Evolutionary conservation across 129 eudicot genomes (phyloP).

Genomic region (Dittrichia graveolens): DNA sequence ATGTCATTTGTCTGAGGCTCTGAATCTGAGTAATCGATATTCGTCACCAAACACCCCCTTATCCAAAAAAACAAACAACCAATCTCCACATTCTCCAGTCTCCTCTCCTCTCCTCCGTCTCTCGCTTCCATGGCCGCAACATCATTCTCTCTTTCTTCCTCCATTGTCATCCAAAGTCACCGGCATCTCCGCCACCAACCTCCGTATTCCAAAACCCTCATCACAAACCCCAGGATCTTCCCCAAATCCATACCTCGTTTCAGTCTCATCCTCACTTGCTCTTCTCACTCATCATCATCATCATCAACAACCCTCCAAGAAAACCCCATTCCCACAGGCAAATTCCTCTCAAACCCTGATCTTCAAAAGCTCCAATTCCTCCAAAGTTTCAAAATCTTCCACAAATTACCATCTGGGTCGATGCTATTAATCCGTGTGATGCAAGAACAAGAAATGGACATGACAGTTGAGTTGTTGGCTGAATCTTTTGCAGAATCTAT

Average conservation of each 20-base stretch:
- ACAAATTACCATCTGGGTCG: constrained; percentile 75
- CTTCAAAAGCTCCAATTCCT: constrained; percentile 65
- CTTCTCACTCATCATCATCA: constrained; percentile 38
- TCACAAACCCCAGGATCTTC: constrained; percentile 35
- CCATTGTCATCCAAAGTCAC: constrained; percentile 31
- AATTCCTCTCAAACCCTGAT: constrained; percentile 57
- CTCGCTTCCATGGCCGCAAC: constrained; percentile 31
- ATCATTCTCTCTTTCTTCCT: constrained; percentile 45
- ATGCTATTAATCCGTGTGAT: constrained; percentile 65
- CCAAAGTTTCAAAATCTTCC: constrained; percentile 46
- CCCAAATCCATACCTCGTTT: constrained; percentile 41
- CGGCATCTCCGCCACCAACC: constrained; percentile 37
- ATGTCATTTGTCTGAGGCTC: no score
- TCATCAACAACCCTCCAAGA: constrained; percentile 41
- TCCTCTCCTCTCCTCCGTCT: neutral
- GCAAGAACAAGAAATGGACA: constrained; percentile 79
- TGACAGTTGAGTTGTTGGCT: constrained; percentile 64
- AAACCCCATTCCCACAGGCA: constrained; percentile 55
- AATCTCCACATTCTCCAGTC: constrained; percentile 16
- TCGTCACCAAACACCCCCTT: neutral
- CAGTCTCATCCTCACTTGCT: constrained; percentile 39
- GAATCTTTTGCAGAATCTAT: constrained; percentile 92
- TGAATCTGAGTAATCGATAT: neutral
- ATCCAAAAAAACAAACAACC: constrained; percentile 13
- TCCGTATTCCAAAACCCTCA: constrained; percentile 26